Conservation (phyloP, 768 basidiomycete species). For the Phaeotremella fagi region DNA sequence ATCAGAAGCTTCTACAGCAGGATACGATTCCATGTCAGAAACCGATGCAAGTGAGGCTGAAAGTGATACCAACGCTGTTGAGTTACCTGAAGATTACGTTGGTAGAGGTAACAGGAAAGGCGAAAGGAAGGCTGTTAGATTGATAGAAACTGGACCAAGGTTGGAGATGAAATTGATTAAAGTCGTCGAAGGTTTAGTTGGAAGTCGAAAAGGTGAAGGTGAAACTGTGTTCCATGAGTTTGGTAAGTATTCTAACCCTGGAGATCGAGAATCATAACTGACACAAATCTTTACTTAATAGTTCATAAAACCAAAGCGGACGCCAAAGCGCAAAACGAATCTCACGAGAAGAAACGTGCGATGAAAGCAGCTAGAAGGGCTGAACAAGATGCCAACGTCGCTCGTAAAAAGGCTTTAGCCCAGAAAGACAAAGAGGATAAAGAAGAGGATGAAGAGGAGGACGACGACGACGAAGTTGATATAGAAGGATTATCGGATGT, state of each 20-base stretch:
- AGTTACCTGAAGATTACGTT: conserved; percentile 86
- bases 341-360: conserved; percentile 72
- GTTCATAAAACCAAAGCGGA: conserved; percentile 88
- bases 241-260: conserved; percentile 55
- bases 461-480: conserved; percentile 44
- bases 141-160: conserved; percentile 92
- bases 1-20: conserved; percentile 72
- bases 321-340: conserved; percentile 60
- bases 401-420: conserved; percentile 62
- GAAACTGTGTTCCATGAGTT: conserved; percentile 91
- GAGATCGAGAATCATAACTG: conserved; percentile 2
- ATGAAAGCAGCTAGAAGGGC: conserved; percentile 71
- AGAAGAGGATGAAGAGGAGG: conserved; percentile 11
- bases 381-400: conserved; percentile 88
- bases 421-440: conserved; percentile 34
- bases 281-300: conserved; percentile 44
- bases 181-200: conserved; percentile 88
- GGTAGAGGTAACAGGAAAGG: conserved; percentile 91
- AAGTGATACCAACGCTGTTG: conserved; percentile 56
- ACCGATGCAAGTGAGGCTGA: conserved; percentile 68
- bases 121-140: conserved; percentile 77
- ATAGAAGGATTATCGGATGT: conserved; percentile 51
- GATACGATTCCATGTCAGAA: conserved; percentile 63
- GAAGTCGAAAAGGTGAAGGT: conserved; percentile 66
- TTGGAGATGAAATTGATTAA: conserved; percentile 91